These are phyloP conservation scores for Geum urbanum DNA, from an alignment of 306 rosid species.

Conservation along the genomic window DNA sequence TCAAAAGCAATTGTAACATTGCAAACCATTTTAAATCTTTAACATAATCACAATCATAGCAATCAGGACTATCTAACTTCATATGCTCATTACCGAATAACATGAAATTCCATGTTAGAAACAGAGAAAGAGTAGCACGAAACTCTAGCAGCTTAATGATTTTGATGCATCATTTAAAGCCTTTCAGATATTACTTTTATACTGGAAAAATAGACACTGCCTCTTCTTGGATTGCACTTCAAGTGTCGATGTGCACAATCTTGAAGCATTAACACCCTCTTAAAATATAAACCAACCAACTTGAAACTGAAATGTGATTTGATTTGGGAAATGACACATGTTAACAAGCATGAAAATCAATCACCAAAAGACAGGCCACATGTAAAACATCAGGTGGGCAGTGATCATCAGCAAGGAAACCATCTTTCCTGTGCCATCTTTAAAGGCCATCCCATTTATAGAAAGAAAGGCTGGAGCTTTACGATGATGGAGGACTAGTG, in stretches of 20 bases:
- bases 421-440: neutral
- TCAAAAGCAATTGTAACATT: neutral
- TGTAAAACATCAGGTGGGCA: neutral
- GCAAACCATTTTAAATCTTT: neutral
- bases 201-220: neutral
- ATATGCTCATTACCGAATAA: slow-evolving; percentile 35
- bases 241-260: slow-evolving; percentile 48
- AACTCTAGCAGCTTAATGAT: slow-evolving; percentile 40
- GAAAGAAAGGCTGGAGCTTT: slow-evolving; percentile 1
- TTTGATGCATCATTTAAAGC: slow-evolving; percentile 12
- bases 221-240: slow-evolving; percentile 51
- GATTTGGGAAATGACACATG: slow-evolving; percentile 25
- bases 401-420: slow-evolving; percentile 4
- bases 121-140: slow-evolving; percentile 26
- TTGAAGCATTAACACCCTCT: slow-evolving; percentile 30
- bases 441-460: neutral
- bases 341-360: neutral
- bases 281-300: slow-evolving; percentile 17
- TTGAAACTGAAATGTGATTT: slow-evolving; percentile 3
- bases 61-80: too few species aligned
- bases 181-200: slow-evolving; percentile 14
- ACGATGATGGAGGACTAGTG: slow-evolving; percentile 4
- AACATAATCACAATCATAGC: neutral
- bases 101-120: slow-evolving; percentile 33
- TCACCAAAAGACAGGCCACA: neutral